A percentile compares a stretch with the other conserved stretches of the same genome.
phyloP scores from a whole-genome alignment of 108 stramenopile species.

The Nitzschia sp. region DNA sequence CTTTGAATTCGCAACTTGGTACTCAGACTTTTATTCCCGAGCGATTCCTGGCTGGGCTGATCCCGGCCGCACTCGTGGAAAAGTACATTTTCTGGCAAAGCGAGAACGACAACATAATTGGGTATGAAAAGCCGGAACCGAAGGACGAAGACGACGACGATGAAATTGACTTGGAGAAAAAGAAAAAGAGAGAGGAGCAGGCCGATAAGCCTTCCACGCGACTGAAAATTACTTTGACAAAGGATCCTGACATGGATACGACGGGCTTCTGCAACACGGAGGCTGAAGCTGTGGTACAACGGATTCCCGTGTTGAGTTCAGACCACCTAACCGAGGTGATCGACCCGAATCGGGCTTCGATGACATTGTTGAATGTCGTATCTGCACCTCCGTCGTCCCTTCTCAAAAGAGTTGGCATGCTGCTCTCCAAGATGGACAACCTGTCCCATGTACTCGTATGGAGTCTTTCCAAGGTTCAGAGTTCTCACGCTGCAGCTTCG shows the following conservation, averaged over 20 bases:
- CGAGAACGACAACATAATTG: conserved; percentile 89
- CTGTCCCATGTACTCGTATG: conserved; percentile 95
- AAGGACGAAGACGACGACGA: conserved; percentile 61
- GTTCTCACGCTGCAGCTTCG: conserved; percentile 69
- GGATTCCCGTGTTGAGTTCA: conserved; percentile 61
- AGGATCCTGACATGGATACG: conserved; percentile 71
- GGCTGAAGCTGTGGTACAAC: conserved; percentile 83
- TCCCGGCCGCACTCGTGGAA: conserved; percentile 93
- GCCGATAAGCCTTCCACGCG: conserved; percentile 63
- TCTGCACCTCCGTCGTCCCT: conserved; percentile 84
- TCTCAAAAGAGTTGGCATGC: conserved; percentile 87
- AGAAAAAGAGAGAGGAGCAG: conserved; percentile 32
- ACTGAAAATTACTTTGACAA: conserved; percentile 71
- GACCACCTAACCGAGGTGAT: conserved; percentile 47
- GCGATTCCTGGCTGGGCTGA: conserved; percentile 87
- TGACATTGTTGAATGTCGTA: conserved; percentile 90
- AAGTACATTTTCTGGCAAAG: conserved; percentile 97
- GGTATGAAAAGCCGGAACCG: conserved; percentile 64
- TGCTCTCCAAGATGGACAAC: conserved; percentile 92
- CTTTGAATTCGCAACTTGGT: conserved; percentile 81
- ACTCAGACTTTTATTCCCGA: conserved; percentile 86
- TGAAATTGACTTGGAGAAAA: conserved; percentile 44
- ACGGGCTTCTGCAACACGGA: conserved; percentile 89
- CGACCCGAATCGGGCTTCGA: conserved; percentile 64
- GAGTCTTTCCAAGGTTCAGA: conserved; percentile 76